Evolutionary conservation across 108 stramenopile genomes (phyloP).

Genomic region (Nannochloropsis gaditana): DNA sequence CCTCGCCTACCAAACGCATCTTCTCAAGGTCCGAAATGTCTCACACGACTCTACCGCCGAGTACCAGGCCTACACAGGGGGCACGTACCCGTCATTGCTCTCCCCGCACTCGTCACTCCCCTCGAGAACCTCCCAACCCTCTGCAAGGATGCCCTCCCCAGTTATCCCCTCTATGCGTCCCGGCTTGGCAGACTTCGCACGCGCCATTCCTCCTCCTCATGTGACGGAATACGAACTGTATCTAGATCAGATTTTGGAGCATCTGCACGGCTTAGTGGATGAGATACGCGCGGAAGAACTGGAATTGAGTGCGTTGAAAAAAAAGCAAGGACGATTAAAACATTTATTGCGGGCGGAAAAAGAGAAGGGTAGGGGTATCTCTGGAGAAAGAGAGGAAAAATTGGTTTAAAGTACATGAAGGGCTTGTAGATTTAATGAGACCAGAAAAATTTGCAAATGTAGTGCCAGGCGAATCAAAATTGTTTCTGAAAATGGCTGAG

Average conservation of each 20-base stretch:
- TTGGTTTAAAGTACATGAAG: too few species aligned
- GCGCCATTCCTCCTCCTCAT: constrained; percentile 3
- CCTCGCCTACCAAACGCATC: not conserved
- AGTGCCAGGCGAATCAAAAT: too few species aligned
- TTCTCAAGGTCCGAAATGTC: not conserved
- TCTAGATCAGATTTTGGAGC: not conserved
- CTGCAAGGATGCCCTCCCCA: not conserved
- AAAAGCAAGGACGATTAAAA: not conserved
- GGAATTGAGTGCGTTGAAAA: not conserved
- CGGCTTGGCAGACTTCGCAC: not conserved
- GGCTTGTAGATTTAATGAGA: too few species aligned
- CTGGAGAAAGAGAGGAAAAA: too few species aligned
- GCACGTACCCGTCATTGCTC: not conserved
- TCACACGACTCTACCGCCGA: not conserved
- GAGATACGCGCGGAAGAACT: not conserved
- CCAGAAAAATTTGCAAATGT: too few species aligned
- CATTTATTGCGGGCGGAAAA: not conserved
- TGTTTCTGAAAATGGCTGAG: too few species aligned
- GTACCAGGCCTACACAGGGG: constrained; percentile 13
- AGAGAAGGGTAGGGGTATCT: not conserved
- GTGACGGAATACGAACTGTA: not conserved
- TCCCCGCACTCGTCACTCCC: not conserved
- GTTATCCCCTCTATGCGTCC: not conserved
- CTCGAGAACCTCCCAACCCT: not conserved
- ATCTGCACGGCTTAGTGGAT: constrained; percentile 6